A percentile compares a stretch with the other conserved stretches of the same genome.
These are phyloP conservation scores for Phylloporus rhodoxanthus DNA, from an alignment of 768 basidiomycete species.

Conservation along the genomic window DNA sequence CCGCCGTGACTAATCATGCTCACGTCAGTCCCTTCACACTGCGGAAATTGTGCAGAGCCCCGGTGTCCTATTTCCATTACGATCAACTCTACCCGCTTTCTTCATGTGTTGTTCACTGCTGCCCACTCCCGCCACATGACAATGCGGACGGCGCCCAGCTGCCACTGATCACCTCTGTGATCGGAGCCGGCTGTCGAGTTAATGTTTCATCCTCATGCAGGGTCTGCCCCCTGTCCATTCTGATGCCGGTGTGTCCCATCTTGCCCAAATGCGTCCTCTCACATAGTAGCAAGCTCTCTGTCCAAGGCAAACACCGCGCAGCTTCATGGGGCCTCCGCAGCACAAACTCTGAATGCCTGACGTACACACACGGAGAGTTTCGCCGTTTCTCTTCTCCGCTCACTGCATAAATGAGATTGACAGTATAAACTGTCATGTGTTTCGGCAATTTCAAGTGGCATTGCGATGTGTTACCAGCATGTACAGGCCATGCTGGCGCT, in stretches of 20 bases:
- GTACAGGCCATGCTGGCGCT: background rate
- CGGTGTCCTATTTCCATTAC: background rate
- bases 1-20: conserved; percentile 14
- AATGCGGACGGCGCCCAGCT: conserved; percentile 17
- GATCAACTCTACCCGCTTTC: background rate
- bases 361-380: background rate
- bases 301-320: background rate
- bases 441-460: background rate
- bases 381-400: background rate
- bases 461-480: conserved; percentile 1
- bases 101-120: conserved; percentile 1
- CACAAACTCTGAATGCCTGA: background rate
- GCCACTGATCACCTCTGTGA: conserved; percentile 26
- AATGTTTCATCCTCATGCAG: conserved; percentile 5
- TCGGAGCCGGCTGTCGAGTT: conserved; percentile 14
- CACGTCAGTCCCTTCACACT: conserved; percentile 17
- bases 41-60: conserved; percentile 15
- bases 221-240: background rate
- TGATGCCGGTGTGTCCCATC: background rate
- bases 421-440: background rate
- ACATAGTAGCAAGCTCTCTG: background rate
- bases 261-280: background rate
- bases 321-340: background rate
- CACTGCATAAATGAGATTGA: background rate
- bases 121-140: conserved; percentile 2